Base-by-base conservation (phyloP, 768 basidiomycete species). In the Hydnomerulius pinastri region DNA sequence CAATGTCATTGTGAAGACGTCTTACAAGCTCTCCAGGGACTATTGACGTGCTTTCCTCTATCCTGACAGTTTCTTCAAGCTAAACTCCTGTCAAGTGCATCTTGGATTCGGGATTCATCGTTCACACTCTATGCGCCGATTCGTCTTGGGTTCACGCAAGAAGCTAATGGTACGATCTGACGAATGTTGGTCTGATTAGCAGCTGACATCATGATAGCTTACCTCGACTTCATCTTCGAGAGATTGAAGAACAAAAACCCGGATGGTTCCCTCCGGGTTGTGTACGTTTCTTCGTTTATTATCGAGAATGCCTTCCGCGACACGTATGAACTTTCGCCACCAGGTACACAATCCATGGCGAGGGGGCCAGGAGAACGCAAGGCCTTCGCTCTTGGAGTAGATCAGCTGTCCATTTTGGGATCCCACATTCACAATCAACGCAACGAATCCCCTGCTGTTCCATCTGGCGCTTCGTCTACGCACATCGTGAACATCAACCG, bases 41-140 rank as follows among this genome's bases (percentile, higher is more conserved):
- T 86, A 88, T 56, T 77, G 86, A 75, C 85, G 59, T 21, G 54
- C n/a, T 33, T 41, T 36, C 28, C 43, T 13, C 10, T 23, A 33
- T 24, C 18, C 24, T 4, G 1, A 33, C 5, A n/a, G 5, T 30
- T 21, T 2, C 21, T 20, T 25, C 11, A 20, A 40, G 17, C 33
- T 48, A n/a, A 43, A 3, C 6, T 36, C 32, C 25, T 32, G 21
- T 46, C 21, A 53, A 87, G 88, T 20, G 85, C 84, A 3, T 90
- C 87, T 1, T 92, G 90, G 90, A 92, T 98, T 61, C 85, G 96
- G n/a, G 96, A 99, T 63, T 87, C 93, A 0, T 91, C 90, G 0
- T 99, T 99, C 75, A 93, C 92, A 1, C 79, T 98, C 5, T 99
- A 98, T 62, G 96, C 95, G 0, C 78, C 98, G 32, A 86, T 98